phyloP scores from a whole-genome alignment of 805 yeast genomes.

The Pichia ethanolica region DNA sequence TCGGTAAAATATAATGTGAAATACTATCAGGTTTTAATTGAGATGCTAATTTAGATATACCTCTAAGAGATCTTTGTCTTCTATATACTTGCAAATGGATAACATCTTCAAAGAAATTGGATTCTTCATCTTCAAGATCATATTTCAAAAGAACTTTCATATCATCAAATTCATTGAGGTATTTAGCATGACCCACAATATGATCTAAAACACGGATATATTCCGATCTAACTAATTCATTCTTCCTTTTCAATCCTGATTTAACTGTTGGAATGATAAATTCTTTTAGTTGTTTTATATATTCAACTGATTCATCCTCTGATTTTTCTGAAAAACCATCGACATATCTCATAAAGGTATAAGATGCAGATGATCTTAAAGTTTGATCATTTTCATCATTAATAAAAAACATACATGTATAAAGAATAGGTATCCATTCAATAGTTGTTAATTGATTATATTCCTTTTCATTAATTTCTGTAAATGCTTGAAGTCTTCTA shows the following conservation, averaged over 20 bases:
- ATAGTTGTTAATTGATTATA: conserved; percentile 36
- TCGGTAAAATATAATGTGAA: conserved; percentile 76
- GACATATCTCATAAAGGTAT: conserved; percentile 52
- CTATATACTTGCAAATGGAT: conserved; percentile 79
- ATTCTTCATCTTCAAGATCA: conserved; percentile 71
- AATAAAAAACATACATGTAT: conserved; percentile 61
- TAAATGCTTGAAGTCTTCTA: conserved; percentile 61
- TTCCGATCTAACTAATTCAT: conserved; percentile 63
- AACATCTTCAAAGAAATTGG: conserved; percentile 53
- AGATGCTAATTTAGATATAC: conserved; percentile 43
- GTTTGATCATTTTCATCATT: conserved; percentile 76
- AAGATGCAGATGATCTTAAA: conserved; percentile 69
- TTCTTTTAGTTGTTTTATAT: conserved; percentile 39
- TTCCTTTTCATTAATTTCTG: conserved; percentile 48
- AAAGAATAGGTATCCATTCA: conserved; percentile 78
- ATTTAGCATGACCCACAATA: conserved; percentile 41
- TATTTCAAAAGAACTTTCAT: conserved; percentile 55
- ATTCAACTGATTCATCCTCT: conserved; percentile 23
- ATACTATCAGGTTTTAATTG: conserved; percentile 49
- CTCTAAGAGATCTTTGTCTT: conserved; percentile 75
- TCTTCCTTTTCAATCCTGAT: conserved; percentile 54
- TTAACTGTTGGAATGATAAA: conserved; percentile 59
- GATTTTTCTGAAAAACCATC: conserved; percentile 41
- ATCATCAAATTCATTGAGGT: conserved; percentile 47
- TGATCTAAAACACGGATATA: conserved; percentile 61